Evolutionary conservation across 495 filamentous ascomycete genomes (phyloP).

Genomic region (Alectoria sarmentosa): DNA sequence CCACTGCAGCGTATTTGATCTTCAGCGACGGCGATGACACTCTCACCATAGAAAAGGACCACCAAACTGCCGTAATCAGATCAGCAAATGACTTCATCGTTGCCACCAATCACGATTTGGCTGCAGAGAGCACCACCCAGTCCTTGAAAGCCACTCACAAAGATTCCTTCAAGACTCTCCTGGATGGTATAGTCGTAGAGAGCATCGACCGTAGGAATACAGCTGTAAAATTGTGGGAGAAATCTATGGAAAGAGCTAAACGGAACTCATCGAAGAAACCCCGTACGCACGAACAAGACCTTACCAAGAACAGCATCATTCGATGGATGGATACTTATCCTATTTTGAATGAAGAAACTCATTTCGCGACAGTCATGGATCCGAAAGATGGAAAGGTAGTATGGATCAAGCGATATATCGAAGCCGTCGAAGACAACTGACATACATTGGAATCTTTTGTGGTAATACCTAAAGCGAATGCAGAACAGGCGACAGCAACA

Average conservation of each 20-base stretch:
- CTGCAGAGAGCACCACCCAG: conserved; percentile 11
- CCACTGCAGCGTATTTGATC: conserved; percentile 54
- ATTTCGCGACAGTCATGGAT: conserved; percentile 49
- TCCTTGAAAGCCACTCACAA: conserved; percentile 7
- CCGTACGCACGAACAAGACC: background rate
- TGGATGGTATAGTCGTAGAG: conserved; percentile 21
- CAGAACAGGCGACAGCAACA: background rate
- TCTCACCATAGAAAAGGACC: conserved; percentile 53
- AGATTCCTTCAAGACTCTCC: background rate
- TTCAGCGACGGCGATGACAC: conserved; percentile 43
- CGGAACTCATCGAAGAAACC: background rate
- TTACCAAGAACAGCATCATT: conserved; percentile 26
- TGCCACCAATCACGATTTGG: conserved; percentile 48
- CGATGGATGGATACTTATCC: conserved; percentile 44
- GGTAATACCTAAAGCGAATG: background rate
- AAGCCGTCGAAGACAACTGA: background rate
- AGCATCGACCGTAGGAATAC: conserved; percentile 21
- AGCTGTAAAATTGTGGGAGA: conserved; percentile 15
- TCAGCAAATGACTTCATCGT: conserved; percentile 45
- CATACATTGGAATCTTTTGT: background rate
- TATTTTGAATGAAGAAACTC: conserved; percentile 45
- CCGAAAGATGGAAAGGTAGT: conserved; percentile 37
- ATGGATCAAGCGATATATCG: conserved; percentile 37
- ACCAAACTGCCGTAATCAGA: conserved; percentile 35
- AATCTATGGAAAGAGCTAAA: background rate